Evolutionary conservation across 805 yeast genomes (phyloP).

Genomic region (Starmerella bombi): DNA sequence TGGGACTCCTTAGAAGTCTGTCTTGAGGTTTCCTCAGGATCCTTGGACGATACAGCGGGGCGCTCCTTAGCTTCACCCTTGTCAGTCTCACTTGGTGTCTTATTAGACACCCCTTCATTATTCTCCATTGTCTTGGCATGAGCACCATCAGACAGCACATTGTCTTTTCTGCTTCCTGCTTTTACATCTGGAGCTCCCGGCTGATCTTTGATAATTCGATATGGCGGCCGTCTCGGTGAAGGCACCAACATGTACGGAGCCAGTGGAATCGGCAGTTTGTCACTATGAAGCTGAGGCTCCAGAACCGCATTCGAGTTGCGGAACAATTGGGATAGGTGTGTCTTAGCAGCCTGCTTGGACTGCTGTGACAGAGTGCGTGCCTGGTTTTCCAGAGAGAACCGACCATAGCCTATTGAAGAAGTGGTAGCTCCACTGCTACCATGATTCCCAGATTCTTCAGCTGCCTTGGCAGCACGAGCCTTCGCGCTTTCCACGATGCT

Average conservation of each 20-base stretch:
- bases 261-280: conserved; percentile 15
- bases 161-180: not conserved
- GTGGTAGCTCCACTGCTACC: not conserved
- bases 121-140: conserved; percentile 1
- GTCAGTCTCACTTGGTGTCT: not conserved
- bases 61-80: not conserved
- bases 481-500: conserved; percentile 16
- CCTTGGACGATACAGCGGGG: no score
- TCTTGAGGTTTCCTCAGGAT: no score
- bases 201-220: no score
- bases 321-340: conserved; percentile 19
- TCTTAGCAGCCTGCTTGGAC: conserved; percentile 15
- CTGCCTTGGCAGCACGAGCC: conserved; percentile 10
- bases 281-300: conserved; percentile 12
- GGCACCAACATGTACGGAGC: conserved; percentile 18
- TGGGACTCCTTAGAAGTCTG: no score
- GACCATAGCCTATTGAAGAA: not conserved
- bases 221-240: conserved; percentile 20
- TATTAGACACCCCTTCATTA: no score
- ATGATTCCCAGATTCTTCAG: no score
- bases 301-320: conserved; percentile 17
- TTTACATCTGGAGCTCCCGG: not conserved
- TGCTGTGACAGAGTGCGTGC: conserved; percentile 15
- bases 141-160: no score
- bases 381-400: not conserved